These are phyloP conservation scores for Boletus fagicola DNA, from an alignment of 768 basidiomycete genomes.

Conservation along the genomic window DNA sequence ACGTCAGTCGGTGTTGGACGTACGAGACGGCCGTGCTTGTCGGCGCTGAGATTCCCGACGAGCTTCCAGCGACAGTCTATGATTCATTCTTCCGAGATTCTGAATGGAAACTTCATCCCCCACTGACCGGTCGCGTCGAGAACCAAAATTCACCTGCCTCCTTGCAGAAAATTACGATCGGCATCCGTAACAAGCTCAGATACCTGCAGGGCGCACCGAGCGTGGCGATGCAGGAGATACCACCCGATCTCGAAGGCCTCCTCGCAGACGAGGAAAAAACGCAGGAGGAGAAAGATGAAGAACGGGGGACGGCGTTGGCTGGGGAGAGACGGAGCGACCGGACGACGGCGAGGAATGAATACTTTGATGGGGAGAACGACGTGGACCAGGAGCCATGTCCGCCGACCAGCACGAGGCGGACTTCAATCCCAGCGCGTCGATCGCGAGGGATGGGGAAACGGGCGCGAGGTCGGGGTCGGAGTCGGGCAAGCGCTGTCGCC, in stretches of 20 bases:
- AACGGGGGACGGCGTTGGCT: constrained; percentile 52
- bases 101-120: constrained; percentile 90
- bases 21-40: constrained; percentile 96
- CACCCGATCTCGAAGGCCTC: constrained; percentile 82
- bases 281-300: constrained; percentile 69
- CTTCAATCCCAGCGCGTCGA: constrained; percentile 13
- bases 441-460: constrained; percentile 28
- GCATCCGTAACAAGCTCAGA: constrained; percentile 81
- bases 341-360: constrained; percentile 60
- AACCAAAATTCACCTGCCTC: constrained; percentile 86
- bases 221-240: constrained; percentile 94
- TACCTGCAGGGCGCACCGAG: constrained; percentile 96
- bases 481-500: constrained; percentile 31
- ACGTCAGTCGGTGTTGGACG: constrained; percentile 98
- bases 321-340: constrained; percentile 54
- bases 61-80: constrained; percentile 86
- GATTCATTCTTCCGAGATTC: constrained; percentile 91
- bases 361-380: constrained; percentile 71
- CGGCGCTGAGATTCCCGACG: constrained; percentile 77
- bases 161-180: constrained; percentile 84
- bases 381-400: constrained; percentile 49
- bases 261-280: constrained; percentile 70
- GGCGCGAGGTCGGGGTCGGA: constrained; percentile 32
- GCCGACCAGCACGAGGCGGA: constrained; percentile 22
- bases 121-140: constrained; percentile 85